Evolutionary conservation across 139 green algal genomes (phyloP).

Genomic region (Coccomyxa sp.): DNA sequence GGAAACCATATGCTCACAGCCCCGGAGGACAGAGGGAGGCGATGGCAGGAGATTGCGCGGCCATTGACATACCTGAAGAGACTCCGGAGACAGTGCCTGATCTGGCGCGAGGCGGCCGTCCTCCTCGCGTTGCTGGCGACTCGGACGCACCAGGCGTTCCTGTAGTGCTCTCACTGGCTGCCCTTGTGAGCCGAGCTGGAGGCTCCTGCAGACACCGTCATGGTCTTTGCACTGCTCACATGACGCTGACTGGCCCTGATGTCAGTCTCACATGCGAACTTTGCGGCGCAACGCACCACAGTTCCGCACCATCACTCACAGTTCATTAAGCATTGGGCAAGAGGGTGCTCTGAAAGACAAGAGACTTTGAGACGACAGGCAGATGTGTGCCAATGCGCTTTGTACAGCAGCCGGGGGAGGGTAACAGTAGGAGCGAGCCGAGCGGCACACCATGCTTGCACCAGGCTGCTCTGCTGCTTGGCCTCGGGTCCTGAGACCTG

Average conservation of each 20-base stretch:
- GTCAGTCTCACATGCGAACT: neutral
- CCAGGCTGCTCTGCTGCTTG: neutral
- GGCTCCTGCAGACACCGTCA: neutral
- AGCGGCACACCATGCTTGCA: neutral
- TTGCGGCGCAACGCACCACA: neutral
- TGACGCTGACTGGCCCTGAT: neutral
- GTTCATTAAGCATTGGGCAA: too few relatives aligned
- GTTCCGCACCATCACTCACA: too few relatives aligned
- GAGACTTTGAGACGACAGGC: neutral
- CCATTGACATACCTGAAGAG: neutral
- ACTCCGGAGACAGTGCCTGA: neutral
- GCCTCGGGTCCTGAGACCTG: neutral
- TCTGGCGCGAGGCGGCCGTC: neutral
- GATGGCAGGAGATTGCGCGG: neutral
- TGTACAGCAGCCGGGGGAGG: neutral
- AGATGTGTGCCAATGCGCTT: neutral
- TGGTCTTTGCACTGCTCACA: neutral
- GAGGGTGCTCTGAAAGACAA: neutral
- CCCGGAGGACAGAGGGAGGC: neutral
- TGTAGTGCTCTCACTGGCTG: neutral
- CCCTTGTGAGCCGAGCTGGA: neutral
- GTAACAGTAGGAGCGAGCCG: neutral
- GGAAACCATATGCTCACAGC: neutral
- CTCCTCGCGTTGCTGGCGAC: neutral
- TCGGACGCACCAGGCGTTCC: neutral